Base-by-base conservation (phyloP, 2,329 filamentous ascomycete genomes). In the Diaporthe sp. region DNA sequence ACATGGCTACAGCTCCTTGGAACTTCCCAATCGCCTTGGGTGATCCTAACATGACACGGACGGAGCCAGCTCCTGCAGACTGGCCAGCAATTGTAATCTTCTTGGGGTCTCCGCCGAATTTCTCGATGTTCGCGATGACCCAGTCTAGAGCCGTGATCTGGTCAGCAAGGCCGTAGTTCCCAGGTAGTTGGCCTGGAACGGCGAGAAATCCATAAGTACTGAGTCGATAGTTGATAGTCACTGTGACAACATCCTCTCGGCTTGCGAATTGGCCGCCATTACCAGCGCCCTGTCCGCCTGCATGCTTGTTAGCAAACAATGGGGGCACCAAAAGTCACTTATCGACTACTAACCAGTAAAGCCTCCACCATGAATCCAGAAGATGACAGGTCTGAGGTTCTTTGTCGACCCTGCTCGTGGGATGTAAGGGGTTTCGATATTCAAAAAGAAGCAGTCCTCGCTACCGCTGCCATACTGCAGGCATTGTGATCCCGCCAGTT, bases 121-220 rank as follows among this genome's bases (percentile, higher is more conserved):
- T 50, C 28, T 28, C 19, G 3, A 66, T 66, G 5, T 66, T 30
- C 4, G 28, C 60, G 19, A 66, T 35, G 17, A 50, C 42, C 60
- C 60, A 66, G 60, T 50, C 60, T 28, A 66, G 22, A 33, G 60
- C 60, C 42, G 60, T 66, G 19, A 50, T 66, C 42, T 66, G 60
- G 42, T 50, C 60, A 35, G 42, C 60, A 45, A 66, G 60, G 28
- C 60, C 60, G 60, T 66, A 66, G 28, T 66, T 66, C 10, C 60
- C 60, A 22, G 60, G 60, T 28, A 66, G 60, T 28, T 47, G 19
- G 60, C 60, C 60, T n/a, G 60, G 60, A 3, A 66, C 60, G 30
- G 60, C 60, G 3, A 66, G 19, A n/a, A 66, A 66, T 1, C 60
- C 42, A 6, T 66, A 66, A 13, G 60, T 66, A 42, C 60, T 66